Evolutionary conservation across 805 yeast genomes (phyloP), one percentile per base, ranked within the genome.

Genomic region (Spathaspora passalidarum): DNA sequence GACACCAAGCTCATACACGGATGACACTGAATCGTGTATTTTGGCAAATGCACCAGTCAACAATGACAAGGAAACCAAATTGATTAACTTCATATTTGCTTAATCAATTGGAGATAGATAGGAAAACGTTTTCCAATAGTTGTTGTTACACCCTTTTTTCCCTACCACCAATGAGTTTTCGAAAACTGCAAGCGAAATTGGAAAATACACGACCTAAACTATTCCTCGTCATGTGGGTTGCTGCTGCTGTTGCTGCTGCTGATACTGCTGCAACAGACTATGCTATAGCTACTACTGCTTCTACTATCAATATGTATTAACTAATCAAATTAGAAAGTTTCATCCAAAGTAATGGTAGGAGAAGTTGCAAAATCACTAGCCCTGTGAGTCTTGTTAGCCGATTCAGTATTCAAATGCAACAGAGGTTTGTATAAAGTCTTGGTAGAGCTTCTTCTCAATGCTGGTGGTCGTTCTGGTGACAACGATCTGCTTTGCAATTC

Each of bases 321-420:
- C n/a, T n/a, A n/a, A 25, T 29, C n/a, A 8, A 29, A 19, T 40
- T 45, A 60, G 32, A 56, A 59, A 14, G 61, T 55, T 49, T 67
- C 72, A 42, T 70, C 75, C 39, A 71, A 56, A 0, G 75, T 70
- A 32, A 71, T 71, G 2, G 69, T 63, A 2, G 76, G 76, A 50
- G 47, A 43, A 4, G 47, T 37, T 5, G 47, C 42, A 34, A 20
- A 47, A 2, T 32, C 26, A 16, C 26, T 29, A 18, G 40, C 40
- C 17, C 21, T 19, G 13, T 16, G 42, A 5, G 32, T 22, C 11
- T 3, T 37, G 5, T 40, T 34, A 5, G 42, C 35, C 6, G 43
- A 42, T 4, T 42, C 40, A 9, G 68, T 63, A 22, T 57, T 51
- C 29, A 67, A 42, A 36, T 41, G 51, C 43, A 65, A 56, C 8